Base-by-base conservation (phyloP, 2,329 filamentous ascomycete species). In the Salinomyces thailandicus region DNA sequence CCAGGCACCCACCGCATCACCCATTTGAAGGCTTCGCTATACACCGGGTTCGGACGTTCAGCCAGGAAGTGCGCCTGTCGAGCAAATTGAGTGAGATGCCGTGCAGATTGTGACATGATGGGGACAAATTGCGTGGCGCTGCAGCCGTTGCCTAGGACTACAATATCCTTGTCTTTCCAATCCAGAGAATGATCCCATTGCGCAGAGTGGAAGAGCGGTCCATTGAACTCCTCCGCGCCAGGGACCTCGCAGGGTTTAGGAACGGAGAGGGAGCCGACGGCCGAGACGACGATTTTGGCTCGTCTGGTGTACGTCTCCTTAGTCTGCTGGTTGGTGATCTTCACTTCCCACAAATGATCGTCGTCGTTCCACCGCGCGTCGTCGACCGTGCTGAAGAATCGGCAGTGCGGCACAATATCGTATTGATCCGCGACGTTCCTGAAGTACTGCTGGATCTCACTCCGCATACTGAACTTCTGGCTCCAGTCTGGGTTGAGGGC, bases 31-130 rank as follows among this genome's bases (percentile, higher is more conserved):
- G 51, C 35, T 0, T 50, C 13, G 0, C 59, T 55, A 42, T 69
- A 69, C 31, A 52, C 39, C 0, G 59, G 62, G 34, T 68, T 68
- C 0, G 62, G 57, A 8, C 66, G 58, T 32, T 66, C 62, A 2
- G 61, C 55, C 1, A 72, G 54, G 54, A 64, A 72, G 40, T 72
- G 69, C 4, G 68, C 54, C 50, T 71, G 67, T 6, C 67, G 62
- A n/a, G 55, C 61, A 43, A 72, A 71, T 33, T 72, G 68, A 0
- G 60, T 64, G 15, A 69, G 52, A 16, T 56, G 59, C 14, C 52
- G 58, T 7, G 59, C 64, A n/a, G 53, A 53, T 19, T 52, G 48
- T 12, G 59, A 59, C 49, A 68, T 58, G 22, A 64, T 59, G 3
- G 66, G 67, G 1, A 69, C 60, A 27, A 68, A 66, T 45, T 69